These are phyloP conservation scores for Nyctanthes arbortristis DNA, from an alignment of 257 asterid species.

Conservation along the genomic window DNA sequence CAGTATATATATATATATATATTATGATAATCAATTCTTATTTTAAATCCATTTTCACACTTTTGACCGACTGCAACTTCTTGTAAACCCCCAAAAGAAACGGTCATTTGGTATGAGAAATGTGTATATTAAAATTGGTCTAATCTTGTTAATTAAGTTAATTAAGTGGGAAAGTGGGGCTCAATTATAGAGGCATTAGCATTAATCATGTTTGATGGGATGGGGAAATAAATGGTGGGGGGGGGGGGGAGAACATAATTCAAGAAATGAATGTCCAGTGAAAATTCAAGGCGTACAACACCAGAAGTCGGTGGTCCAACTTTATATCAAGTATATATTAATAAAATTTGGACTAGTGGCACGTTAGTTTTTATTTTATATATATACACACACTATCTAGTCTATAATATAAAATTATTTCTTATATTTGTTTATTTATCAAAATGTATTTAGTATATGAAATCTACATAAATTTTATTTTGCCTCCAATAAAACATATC, in stretches of 20 bases:
- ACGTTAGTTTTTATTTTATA: too few relatives aligned
- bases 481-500: too few relatives aligned
- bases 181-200: slow-evolving; percentile 20
- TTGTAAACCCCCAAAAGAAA: not conserved
- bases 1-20: too few relatives aligned
- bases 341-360: not conserved
- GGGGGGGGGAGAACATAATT: slow-evolving; percentile 17
- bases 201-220: slow-evolving; percentile 20
- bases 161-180: not conserved
- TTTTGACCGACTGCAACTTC: not conserved
- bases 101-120: not conserved
- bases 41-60: too few relatives aligned
- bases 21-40: not conserved
- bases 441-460: too few relatives aligned
- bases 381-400: too few relatives aligned
- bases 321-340: slow-evolving; percentile 11
- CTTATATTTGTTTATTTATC: too few relatives aligned
- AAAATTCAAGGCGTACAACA: slow-evolving; percentile 27
- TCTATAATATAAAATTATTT: too few relatives aligned
- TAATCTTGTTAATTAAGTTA: not conserved
- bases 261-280: slow-evolving; percentile 17
- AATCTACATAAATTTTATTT: too few relatives aligned
- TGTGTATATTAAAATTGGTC: not conserved
- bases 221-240: slow-evolving; percentile 23
- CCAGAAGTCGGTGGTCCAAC: slow-evolving; percentile 26